Conservation (phyloP, 768 basidiomycete species). For the Dacryopinax spathularia region DNA sequence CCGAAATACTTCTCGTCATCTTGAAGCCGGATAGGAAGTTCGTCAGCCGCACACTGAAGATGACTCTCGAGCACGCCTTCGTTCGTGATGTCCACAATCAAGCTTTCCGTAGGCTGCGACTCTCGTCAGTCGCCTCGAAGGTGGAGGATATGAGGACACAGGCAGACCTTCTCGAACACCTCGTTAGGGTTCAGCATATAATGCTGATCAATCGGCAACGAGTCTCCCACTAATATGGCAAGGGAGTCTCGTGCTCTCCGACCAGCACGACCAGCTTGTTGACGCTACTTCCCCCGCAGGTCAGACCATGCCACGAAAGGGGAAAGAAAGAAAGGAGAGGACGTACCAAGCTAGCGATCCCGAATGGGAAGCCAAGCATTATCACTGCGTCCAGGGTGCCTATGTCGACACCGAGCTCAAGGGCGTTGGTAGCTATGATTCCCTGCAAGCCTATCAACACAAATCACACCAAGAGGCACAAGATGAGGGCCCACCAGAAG, state of each 20-base stretch:
- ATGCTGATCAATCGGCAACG: slow-evolving; percentile 56
- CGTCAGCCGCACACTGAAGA: slow-evolving; percentile 73
- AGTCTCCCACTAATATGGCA: slow-evolving; percentile 55
- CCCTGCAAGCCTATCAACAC: slow-evolving; percentile 26
- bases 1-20: slow-evolving; percentile 67
- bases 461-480: neutral
- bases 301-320: neutral
- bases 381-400: slow-evolving; percentile 79
- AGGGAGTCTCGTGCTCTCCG: slow-evolving; percentile 68
- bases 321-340: neutral
- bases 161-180: slow-evolving; percentile 40
- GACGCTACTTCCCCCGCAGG: too few relatives aligned
- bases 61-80: slow-evolving; percentile 68
- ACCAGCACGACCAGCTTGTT: slow-evolving; percentile 81
- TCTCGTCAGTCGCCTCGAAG: neutral
- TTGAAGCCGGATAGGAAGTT: slow-evolving; percentile 54
- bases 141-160: neutral
- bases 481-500: slow-evolving; percentile 30
- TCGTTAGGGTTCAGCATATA: slow-evolving; percentile 56
- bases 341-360: slow-evolving; percentile 65
- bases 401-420: slow-evolving; percentile 86
- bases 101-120: slow-evolving; percentile 35
- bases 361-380: slow-evolving; percentile 72
- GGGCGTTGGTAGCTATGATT: slow-evolving; percentile 77
- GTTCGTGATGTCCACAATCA: slow-evolving; percentile 59